A percentile compares a stretch with the other conserved stretches of the same genome.
Conservation (phyloP, 2,329 filamentous ascomycete genomes). For the Fusarium austroafricanum region DNA sequence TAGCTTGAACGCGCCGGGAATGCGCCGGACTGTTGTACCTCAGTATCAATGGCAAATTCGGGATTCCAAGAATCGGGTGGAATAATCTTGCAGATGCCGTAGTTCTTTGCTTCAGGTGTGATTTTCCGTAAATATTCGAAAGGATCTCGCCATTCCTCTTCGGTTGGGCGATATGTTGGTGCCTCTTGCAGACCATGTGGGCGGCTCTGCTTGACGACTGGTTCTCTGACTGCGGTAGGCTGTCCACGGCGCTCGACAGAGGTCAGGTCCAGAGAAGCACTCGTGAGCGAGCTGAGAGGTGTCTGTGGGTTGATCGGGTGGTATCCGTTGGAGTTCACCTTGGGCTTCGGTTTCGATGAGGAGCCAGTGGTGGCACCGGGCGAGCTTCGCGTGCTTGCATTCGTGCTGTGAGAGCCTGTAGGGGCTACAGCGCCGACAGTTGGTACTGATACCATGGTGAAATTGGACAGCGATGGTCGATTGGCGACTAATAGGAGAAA, state of each 20-base stretch:
- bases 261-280: conserved; percentile 79
- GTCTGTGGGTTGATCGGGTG: conserved; percentile 62
- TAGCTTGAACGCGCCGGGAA: conserved; percentile 18
- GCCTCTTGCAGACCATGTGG: conserved; percentile 90
- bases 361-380: conserved; percentile 56
- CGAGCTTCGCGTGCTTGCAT: conserved; percentile 64
- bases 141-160: conserved; percentile 95
- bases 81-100: conserved; percentile 95
- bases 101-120: conserved; percentile 83
- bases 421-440: conserved; percentile 53
- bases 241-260: conserved; percentile 94
- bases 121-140: conserved; percentile 96
- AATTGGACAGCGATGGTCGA: conserved; percentile 16
- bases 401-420: conserved; percentile 55
- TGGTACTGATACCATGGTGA: conserved; percentile 56
- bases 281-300: conserved; percentile 67
- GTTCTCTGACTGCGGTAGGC: conserved; percentile 79
- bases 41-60: conserved; percentile 94
- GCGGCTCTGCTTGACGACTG: conserved; percentile 79
- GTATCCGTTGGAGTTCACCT: conserved; percentile 65
- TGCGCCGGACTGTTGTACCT: conserved; percentile 66
- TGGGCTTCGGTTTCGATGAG: conserved; percentile 62
- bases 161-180: conserved; percentile 88
- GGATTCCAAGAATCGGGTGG: conserved; percentile 95
- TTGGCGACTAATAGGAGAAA: conserved; percentile 16